These are phyloP conservation scores for Oryza glumipatula DNA, from an alignment of 176 grass and related monocot genomes.

Conservation along the genomic window DNA sequence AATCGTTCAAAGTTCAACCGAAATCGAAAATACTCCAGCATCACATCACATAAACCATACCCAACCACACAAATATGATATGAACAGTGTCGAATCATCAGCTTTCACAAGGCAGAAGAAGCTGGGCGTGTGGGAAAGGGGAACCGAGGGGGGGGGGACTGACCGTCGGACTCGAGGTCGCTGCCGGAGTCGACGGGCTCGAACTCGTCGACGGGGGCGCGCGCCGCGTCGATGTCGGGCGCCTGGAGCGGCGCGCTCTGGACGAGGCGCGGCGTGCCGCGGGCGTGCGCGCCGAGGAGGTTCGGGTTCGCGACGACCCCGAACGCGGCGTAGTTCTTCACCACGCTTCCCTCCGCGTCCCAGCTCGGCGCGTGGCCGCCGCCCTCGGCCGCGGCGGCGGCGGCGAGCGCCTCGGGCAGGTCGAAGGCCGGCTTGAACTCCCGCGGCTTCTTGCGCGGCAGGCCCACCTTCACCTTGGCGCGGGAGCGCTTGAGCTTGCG, in stretches of 20 bases:
- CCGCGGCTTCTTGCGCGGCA: constrained; percentile 72
- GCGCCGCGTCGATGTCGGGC: constrained; percentile 43
- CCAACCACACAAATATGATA: neutral
- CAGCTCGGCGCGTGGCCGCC: constrained; percentile 32
- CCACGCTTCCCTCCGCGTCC: constrained; percentile 82
- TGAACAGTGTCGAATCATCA: neutral
- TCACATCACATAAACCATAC: neutral
- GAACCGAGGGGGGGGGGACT: neutral
- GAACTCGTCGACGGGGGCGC: constrained; percentile 56
- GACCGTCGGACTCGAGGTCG: constrained; percentile 80
- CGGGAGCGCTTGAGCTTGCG: constrained; percentile 88
- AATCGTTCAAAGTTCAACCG: neutral
- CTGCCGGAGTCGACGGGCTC: constrained; percentile 69
- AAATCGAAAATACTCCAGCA: neutral
- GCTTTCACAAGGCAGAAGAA: neutral
- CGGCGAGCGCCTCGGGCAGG: constrained; percentile 62
- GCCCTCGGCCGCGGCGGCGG: constrained; percentile 44
- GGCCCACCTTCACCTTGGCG: constrained; percentile 73
- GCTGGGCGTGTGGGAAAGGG: neutral
- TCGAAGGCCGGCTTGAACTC: constrained; percentile 78
- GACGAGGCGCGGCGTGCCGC: constrained; percentile 62
- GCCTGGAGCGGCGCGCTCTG: constrained; percentile 65
- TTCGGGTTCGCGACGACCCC: constrained; percentile 92
- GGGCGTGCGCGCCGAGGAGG: constrained; percentile 64
- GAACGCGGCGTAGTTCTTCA: constrained; percentile 86